These are phyloP conservation scores for Stromatinia cepivora DNA, from an alignment of 2,329 filamentous ascomycete genomes.

Conservation along the genomic window DNA sequence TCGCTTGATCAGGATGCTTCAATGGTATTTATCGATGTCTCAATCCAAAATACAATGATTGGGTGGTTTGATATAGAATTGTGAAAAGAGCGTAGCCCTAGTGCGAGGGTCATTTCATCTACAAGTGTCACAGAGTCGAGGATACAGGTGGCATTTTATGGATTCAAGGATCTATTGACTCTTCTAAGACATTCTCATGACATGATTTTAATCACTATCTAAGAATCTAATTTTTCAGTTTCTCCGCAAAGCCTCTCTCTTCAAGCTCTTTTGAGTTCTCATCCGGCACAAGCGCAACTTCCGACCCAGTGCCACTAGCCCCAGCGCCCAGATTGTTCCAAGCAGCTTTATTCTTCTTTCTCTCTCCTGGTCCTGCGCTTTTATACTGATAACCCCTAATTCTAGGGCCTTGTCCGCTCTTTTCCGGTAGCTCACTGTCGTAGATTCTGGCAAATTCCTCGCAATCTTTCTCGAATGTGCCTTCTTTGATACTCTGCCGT, in stretches of 20 bases:
- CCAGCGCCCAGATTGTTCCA: slow-evolving; percentile 55
- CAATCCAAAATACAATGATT: too few relatives aligned
- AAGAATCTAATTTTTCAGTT: slow-evolving; percentile 22
- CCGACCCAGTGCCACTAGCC: slow-evolving; percentile 26
- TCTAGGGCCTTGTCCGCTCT: slow-evolving; percentile 75
- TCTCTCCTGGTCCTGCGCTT: slow-evolving; percentile 59
- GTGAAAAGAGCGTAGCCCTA: too few relatives aligned
- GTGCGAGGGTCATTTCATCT: too few relatives aligned
- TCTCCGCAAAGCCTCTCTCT: slow-evolving; percentile 57
- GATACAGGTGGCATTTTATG: not conserved
- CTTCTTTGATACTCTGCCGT: slow-evolving; percentile 59
- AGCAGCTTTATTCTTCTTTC: slow-evolving; percentile 66
- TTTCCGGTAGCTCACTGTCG: slow-evolving; percentile 67
- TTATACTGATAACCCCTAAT: slow-evolving; percentile 82
- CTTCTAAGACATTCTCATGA: not conserved
- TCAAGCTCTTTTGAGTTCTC: slow-evolving; percentile 54
- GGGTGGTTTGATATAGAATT: too few relatives aligned
- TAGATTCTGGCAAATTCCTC: slow-evolving; percentile 56
- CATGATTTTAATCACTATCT: not conserved
- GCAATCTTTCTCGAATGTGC: slow-evolving; percentile 58
- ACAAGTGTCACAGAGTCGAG: not conserved
- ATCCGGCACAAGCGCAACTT: slow-evolving; percentile 48
- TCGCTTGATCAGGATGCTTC: too few relatives aligned
- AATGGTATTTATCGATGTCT: too few relatives aligned
- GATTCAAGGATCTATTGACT: not conserved